Evolutionary conservation across 768 basidiomycete species (phyloP), one percentile per base, ranked within the genome.

Genomic region (Hydnomerulius pinastri): DNA sequence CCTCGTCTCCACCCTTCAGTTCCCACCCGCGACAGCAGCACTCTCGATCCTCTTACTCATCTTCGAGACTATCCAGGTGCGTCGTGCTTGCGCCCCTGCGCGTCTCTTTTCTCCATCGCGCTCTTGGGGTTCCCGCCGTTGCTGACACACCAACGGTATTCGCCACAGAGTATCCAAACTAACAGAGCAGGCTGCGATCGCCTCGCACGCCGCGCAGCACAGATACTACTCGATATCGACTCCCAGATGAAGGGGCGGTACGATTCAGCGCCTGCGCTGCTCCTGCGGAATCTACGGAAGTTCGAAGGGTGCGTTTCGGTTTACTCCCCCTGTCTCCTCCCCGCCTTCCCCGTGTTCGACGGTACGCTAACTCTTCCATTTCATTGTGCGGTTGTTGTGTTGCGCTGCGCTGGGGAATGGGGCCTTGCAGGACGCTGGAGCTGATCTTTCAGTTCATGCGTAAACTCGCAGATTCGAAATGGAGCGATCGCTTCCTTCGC

Each of bases 21-120:
- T 79, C 50, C 73, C 77, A 13, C 77, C 78, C 1, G 76, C 71
- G 0, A 61, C 65, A 4, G 76, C 73, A 0, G 70, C 74, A 0
- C 65, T 75, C 4, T 68, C 69, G 0, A 52, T 77, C 4, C 56
- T 79, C 13, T 62, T 78, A 18, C 63, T 73, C 10, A 75, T 80
- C 13, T 64, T 79, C 43, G 64, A 78, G 54, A 77, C 75, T 0
- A 61, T 77, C 18, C 74, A 79, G 67, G 78, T 76, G 38, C 56
- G 66, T 39, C 7, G 2, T 20, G 15, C 37, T 35, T 15, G 12
- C 39, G 46, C 13, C 30, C 4, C 17, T 10, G 12, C 25, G 20
- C n/a, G 15, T 51, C 28, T 23, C 44, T 10, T n/a, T 44, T 27
- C n/a, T 46, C 15, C 23, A n/a, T 33, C 60, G 56, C 46, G 36